Evolutionary conservation across 2,329 filamentous ascomycete species (phyloP).

Genomic region (Colletotrichum echinochloae): DNA sequence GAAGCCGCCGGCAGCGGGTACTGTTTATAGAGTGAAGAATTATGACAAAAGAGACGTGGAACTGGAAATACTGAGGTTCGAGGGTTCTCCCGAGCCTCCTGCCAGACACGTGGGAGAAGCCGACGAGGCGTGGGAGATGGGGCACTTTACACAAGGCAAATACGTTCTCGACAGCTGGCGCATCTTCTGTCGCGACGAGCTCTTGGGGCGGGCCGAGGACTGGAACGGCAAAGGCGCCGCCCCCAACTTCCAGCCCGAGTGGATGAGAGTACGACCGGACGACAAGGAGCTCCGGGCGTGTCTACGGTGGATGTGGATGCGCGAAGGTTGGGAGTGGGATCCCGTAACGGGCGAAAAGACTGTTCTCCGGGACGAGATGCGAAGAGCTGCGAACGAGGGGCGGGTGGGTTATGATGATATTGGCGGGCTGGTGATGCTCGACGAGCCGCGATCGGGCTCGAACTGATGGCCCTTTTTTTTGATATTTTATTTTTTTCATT

Average conservation of each 20-base stretch:
- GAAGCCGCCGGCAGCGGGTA: conserved; percentile 69
- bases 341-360: conserved; percentile 73
- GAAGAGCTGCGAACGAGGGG: conserved; percentile 67
- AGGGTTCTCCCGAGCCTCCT: conserved; percentile 17
- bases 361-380: conserved; percentile 64
- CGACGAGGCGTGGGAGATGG: conserved; percentile 81
- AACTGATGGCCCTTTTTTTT: neutral
- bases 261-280: conserved; percentile 84
- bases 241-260: conserved; percentile 81
- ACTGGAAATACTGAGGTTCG: neutral
- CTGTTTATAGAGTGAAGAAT: conserved; percentile 64
- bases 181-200: conserved; percentile 87
- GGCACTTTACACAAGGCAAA: conserved; percentile 82
- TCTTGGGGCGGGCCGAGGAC: conserved; percentile 74
- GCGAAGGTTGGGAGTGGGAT: conserved; percentile 87
- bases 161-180: conserved; percentile 93
- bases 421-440: conserved; percentile 59
- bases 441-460: conserved; percentile 18
- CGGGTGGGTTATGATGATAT: conserved; percentile 67
- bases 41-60: conserved; percentile 56
- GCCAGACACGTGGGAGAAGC: conserved; percentile 40
- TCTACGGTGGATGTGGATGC: conserved; percentile 91
- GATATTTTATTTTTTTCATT: no score
- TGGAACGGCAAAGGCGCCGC: conserved; percentile 71
- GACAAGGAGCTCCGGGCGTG: conserved; percentile 94